Evolutionary conservation across 257 asterid species (phyloP).

Genomic region (Nicotiana tabacum): DNA sequence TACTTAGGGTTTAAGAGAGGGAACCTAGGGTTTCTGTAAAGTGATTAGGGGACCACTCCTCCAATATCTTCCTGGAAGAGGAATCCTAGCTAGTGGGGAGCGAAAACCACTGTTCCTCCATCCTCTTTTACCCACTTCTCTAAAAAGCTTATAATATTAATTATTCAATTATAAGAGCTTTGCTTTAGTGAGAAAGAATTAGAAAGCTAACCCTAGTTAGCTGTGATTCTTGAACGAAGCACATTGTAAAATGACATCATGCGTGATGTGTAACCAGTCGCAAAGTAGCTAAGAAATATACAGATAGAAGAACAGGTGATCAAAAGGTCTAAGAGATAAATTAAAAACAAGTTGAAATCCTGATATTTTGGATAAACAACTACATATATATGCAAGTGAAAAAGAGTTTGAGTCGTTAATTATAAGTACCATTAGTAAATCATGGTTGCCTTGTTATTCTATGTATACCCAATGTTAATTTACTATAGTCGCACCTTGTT

Average conservation of each 20-base stretch:
- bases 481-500: too few relatives aligned
- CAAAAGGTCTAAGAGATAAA: neutral
- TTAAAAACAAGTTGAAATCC: neutral
- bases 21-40: conserved; percentile 21
- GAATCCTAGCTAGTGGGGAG: conserved; percentile 2
- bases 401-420: too few relatives aligned
- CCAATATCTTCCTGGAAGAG: conserved; percentile 20
- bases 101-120: neutral
- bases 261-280: neutral
- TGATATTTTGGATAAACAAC: neutral
- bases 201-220: neutral
- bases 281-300: neutral
- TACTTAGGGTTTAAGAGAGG: conserved; percentile 13
- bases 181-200: neutral
- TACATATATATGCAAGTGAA: neutral
- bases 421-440: too few relatives aligned
- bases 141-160: neutral
- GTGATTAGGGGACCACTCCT: conserved; percentile 24
- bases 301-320: too few relatives aligned
- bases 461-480: too few relatives aligned
- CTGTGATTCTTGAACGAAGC: neutral
- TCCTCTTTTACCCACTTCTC: neutral
- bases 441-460: too few relatives aligned
- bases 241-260: conserved; percentile 4
- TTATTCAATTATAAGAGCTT: too few relatives aligned